Evolutionary conservation across 352 stramenopile species (phyloP).

Genomic region (Phytophthora ohioensis): DNA sequence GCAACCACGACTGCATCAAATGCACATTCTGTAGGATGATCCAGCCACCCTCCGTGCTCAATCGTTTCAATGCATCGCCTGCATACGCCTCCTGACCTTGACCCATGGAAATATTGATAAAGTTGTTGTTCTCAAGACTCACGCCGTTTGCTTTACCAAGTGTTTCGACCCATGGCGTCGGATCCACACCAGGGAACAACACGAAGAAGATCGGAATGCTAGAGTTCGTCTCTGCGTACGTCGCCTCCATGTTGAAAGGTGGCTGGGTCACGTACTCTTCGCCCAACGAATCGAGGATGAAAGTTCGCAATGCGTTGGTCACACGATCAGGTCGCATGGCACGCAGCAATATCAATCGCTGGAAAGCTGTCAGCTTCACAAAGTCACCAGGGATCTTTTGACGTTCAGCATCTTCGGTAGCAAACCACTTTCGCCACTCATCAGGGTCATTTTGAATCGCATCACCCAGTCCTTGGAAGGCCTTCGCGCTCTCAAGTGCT

Average conservation of each 20-base stretch:
- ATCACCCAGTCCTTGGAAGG: constrained; percentile 94
- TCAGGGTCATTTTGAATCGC: constrained; percentile 97
- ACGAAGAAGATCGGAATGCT: constrained; percentile 97
- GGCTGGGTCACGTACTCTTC: constrained; percentile 94
- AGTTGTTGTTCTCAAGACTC: constrained; percentile 93
- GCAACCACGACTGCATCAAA: constrained; percentile 97
- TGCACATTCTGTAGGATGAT: constrained; percentile 97
- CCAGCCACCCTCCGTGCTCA: constrained; percentile 94
- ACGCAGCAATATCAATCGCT: constrained; percentile 91
- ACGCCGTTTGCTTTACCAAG: constrained; percentile 90
- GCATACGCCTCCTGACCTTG: constrained; percentile 94
- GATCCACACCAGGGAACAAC: constrained; percentile 95
- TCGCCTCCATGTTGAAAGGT: constrained; percentile 93
- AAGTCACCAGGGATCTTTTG: constrained; percentile 95
- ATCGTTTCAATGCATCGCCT: constrained; percentile 90
- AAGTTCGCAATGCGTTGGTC: constrained; percentile 93
- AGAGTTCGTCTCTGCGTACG: constrained; percentile 92
- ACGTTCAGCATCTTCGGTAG: constrained; percentile 94
- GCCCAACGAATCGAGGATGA: constrained; percentile 90
- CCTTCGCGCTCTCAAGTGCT: constrained; percentile 89
- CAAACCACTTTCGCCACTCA: constrained; percentile 97
- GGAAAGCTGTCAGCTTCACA: constrained; percentile 80
- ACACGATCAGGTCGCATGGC: constrained; percentile 95
- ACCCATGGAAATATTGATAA: constrained; percentile 96
- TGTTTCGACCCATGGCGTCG: constrained; percentile 95